Evolutionary conservation across 805 yeast genomes (phyloP), one percentile per base, ranked within the genome.

Genomic region (Danielia reshetovae): DNA sequence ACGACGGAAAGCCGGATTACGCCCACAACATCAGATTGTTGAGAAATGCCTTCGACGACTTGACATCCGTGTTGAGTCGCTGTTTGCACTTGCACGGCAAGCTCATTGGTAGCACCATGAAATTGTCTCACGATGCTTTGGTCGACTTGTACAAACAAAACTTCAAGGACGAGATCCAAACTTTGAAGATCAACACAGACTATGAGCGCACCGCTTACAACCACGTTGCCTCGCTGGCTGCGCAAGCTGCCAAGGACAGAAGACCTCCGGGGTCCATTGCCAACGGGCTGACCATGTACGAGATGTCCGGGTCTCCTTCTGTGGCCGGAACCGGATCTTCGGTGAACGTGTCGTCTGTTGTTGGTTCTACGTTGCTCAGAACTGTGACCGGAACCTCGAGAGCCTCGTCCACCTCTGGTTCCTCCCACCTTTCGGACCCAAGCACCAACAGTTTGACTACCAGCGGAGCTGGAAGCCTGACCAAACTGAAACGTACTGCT

Each of bases 81-180:
- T 79, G 93, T 54, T 67, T 87, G 39, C 64, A 70, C 14, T 67
- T 85, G 30, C 95, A 87, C 54, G 85, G 79, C 1, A 69, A 74
- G 45, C 63, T 84, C 39, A 70, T 84, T 11, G 76, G 84, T 2
- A 52, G 67, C 2, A 52, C 66, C 9, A 65, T 85, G 65, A 72
- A 63, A 45, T 71, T 74, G 2, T 73, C 85, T 15, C 96, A 87
- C 51, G 74, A 73, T n/a, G 72, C 79, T 10, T 65, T 87, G 60
- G 71, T 77, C 24, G 74, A 70, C 22, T 59, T 86, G 38, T 85
- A 75, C 62, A 69, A 68, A 44, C 72, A 72, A 60, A 85, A 86
- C 54, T 87, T 87, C 58, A 62, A 64, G 18, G 70, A 63, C 5
- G 96, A 87, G 46, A 79, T 88, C 36, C 64, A 51, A 21, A 46